phyloP scores from a whole-genome alignment of 2,329 filamentous ascomycete species.

The Epichloe typhina region DNA sequence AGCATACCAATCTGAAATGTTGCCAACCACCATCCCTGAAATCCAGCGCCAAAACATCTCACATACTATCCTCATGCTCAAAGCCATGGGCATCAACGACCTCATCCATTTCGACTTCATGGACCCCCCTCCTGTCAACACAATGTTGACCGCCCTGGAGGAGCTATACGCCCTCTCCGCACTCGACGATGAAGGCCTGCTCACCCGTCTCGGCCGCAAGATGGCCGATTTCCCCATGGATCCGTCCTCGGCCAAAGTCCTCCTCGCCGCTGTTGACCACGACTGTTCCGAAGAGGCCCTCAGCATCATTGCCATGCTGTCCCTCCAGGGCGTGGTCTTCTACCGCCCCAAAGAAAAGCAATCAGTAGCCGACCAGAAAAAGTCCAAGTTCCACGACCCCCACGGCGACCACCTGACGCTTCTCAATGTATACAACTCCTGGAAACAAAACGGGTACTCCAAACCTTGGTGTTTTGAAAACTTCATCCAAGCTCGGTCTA shows the following conservation, averaged over 20 bases:
- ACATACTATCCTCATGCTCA: constrained; percentile 90
- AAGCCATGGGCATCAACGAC: constrained; percentile 98
- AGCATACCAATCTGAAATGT: constrained; percentile 92
- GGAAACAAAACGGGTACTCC: constrained; percentile 73
- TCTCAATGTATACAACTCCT: constrained; percentile 94
- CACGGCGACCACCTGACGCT: constrained; percentile 89
- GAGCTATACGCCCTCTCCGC: constrained; percentile 87
- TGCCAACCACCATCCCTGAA: constrained; percentile 89
- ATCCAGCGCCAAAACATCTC: constrained; percentile 92
- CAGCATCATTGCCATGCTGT: constrained; percentile 89
- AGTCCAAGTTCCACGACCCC: constrained; percentile 96
- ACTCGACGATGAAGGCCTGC: constrained; percentile 84
- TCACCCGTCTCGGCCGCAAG: constrained; percentile 83
- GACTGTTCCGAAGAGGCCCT: constrained; percentile 89
- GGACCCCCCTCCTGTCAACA: constrained; percentile 98
- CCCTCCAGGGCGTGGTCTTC: constrained; percentile 73
- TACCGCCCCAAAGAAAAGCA: constrained; percentile 97
- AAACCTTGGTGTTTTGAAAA: constrained; percentile 96
- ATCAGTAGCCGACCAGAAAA: constrained; percentile 90
- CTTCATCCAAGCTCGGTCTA: constrained; percentile 84
- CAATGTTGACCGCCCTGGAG: constrained; percentile 91
- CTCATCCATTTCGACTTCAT: constrained; percentile 96
- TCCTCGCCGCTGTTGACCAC: constrained; percentile 78
- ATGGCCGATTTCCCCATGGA: constrained; percentile 99
- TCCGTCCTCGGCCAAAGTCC: constrained; percentile 75